Conservation (phyloP, 108 stramenopile genomes). For the Conticribra weissflogii region DNA sequence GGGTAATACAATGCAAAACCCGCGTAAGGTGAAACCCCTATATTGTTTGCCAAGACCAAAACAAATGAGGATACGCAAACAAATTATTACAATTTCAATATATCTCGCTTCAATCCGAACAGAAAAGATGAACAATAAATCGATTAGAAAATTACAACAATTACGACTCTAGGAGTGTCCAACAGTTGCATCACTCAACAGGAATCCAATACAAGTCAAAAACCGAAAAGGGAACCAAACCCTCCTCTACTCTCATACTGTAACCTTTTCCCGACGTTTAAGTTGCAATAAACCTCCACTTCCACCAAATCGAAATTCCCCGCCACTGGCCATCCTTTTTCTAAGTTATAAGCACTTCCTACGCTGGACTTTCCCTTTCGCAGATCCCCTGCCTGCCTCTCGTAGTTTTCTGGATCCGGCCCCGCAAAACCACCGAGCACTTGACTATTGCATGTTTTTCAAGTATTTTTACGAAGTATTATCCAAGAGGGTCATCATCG, state of each 20-base stretch:
- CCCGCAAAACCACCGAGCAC: slow-evolving; percentile 84
- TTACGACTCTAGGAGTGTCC: too few species aligned
- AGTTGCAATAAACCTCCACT: slow-evolving; percentile 80
- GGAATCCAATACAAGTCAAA: not conserved
- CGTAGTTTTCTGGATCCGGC: slow-evolving; percentile 71
- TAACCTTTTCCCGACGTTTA: slow-evolving; percentile 39
- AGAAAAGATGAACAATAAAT: too few species aligned
- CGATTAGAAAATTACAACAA: too few species aligned
- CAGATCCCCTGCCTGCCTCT: slow-evolving; percentile 62
- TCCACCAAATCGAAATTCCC: slow-evolving; percentile 63
- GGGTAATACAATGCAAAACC: too few species aligned
- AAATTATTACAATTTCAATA: too few species aligned
- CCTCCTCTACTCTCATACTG: slow-evolving; percentile 21
- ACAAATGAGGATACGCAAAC: too few species aligned
- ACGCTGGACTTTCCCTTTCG: slow-evolving; percentile 53
- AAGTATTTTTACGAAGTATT: too few species aligned
- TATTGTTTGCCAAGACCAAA: too few species aligned
- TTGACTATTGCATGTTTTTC: not conserved
- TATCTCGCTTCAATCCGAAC: too few species aligned
- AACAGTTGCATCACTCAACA: too few species aligned
- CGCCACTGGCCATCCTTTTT: slow-evolving; percentile 65
- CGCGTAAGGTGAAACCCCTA: too few species aligned
- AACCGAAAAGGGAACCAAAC: not conserved
- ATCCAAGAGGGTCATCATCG: too few species aligned
- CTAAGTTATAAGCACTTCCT: slow-evolving; percentile 62